Evolutionary conservation across 176 grass and related monocot species (phyloP).

Genomic region (Urochloa ruziziensis): DNA sequence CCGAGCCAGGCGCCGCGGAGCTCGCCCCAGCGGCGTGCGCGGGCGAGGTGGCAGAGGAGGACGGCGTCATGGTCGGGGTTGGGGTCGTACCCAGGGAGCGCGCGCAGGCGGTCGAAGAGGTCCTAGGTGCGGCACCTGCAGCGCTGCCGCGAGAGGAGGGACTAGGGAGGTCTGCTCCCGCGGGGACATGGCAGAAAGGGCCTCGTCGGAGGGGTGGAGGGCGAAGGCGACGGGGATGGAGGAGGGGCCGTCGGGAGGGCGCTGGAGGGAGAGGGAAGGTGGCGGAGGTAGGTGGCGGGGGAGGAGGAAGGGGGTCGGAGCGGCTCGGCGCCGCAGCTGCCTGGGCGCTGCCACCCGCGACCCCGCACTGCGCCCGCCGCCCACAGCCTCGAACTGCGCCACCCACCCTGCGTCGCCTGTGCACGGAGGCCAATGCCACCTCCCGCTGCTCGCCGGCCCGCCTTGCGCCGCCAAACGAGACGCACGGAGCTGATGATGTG

Average conservation of each 20-base stretch:
- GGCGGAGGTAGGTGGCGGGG: constrained; percentile 2
- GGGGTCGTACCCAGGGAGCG: constrained; percentile 45
- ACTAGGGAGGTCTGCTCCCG: constrained; percentile 48
- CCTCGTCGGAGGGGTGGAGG: constrained; percentile 11
- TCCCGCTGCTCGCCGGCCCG: no score
- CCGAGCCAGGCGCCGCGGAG: constrained; percentile 45
- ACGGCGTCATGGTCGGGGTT: constrained; percentile 60
- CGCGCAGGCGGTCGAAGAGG: constrained; percentile 52
- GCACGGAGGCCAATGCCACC: no score
- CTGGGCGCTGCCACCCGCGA: constrained; percentile 11
- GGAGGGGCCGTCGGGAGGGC: not conserved
- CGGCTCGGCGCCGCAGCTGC: not conserved
- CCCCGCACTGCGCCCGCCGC: no score
- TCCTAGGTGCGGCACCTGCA: constrained; percentile 51
- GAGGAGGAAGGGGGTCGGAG: not conserved
- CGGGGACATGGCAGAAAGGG: constrained; percentile 42
- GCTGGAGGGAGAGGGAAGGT: constrained; percentile 17
- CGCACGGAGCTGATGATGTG: no score
- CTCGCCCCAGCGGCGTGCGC: constrained; percentile 52
- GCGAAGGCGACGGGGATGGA: not conserved
- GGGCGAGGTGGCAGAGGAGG: constrained; percentile 59
- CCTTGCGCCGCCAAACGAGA: no score
- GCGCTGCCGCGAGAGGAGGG: constrained; percentile 58
- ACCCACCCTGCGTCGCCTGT: no score
- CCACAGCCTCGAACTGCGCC: no score